Conservation (phyloP, 176 grass and related monocot genomes). For the Oryza glaberrima region DNA sequence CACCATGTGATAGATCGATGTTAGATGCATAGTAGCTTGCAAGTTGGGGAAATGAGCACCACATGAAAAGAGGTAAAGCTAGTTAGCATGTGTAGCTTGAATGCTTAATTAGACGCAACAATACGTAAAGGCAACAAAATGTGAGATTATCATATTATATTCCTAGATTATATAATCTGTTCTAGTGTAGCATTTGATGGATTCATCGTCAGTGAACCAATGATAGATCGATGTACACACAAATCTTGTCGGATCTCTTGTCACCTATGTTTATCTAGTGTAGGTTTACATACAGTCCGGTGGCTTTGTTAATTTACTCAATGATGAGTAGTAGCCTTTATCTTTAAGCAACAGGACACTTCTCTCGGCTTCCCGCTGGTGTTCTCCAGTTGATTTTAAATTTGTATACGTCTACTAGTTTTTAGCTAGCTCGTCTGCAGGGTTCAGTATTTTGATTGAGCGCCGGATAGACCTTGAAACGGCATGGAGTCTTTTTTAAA, state of each 20-base stretch:
- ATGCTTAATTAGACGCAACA: neutral
- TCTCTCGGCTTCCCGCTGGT: neutral
- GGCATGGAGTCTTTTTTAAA: too few species aligned
- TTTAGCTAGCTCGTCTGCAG: neutral
- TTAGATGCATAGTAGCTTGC: neutral
- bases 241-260: neutral
- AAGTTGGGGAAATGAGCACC: conserved; percentile 9
- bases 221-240: conserved; percentile 17
- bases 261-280: neutral
- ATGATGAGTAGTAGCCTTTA: neutral
- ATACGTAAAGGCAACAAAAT: neutral
- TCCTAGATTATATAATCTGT: neutral
- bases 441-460: too few species aligned
- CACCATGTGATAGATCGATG: neutral
- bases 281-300: neutral
- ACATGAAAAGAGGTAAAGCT: neutral
- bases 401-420: neutral
- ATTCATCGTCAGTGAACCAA: neutral
- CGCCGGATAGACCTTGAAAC: too few species aligned
- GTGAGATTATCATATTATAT: neutral
- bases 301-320: neutral
- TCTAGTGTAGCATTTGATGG: neutral
- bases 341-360: neutral
- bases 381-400: neutral
- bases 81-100: neutral